These are phyloP conservation scores for Cubamyces sp. DNA, from an alignment of 768 basidiomycete genomes.

Conservation along the genomic window DNA sequence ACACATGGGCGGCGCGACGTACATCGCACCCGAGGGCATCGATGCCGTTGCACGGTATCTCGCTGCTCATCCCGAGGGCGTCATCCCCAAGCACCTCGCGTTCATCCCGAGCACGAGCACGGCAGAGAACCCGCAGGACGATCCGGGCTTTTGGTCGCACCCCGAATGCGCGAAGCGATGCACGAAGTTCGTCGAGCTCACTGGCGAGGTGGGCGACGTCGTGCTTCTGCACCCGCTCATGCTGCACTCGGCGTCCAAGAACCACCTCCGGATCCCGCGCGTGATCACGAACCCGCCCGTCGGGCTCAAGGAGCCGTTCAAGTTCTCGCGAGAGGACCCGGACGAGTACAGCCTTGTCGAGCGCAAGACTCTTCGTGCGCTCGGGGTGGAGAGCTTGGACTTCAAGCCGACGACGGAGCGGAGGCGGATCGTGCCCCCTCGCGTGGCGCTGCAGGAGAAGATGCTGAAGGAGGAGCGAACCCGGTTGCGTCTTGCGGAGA, in stretches of 20 bases:
- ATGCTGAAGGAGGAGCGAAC: constrained; percentile 53
- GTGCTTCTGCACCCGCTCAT: constrained; percentile 66
- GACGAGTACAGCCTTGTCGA: constrained; percentile 62
- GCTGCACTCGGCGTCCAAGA: constrained; percentile 67
- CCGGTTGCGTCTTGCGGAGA: constrained; percentile 36
- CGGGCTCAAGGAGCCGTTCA: constrained; percentile 56
- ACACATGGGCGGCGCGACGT: constrained; percentile 59
- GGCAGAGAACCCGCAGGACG: constrained; percentile 38
- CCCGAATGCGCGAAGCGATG: constrained; percentile 47
- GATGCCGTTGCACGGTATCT: constrained; percentile 53
- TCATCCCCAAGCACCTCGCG: constrained; percentile 47
- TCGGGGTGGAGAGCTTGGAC: constrained; percentile 51
- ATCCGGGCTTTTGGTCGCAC: constrained; percentile 51
- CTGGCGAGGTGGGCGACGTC: constrained; percentile 65
- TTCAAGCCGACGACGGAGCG: constrained; percentile 54
- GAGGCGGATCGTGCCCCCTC: constrained; percentile 49
- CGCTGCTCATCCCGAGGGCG: constrained; percentile 55
- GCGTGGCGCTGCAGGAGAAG: constrained; percentile 49
- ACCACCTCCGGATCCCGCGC: constrained; percentile 56
- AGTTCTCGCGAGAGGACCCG: constrained; percentile 48
- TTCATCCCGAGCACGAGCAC: constrained; percentile 52
- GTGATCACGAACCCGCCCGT: constrained; percentile 73
- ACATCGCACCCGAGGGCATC: constrained; percentile 62
- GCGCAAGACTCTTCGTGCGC: constrained; percentile 56
- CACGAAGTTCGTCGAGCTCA: constrained; percentile 53